phyloP scores from a whole-genome alignment of 2,329 filamentous ascomycete genomes.

The Pseudogymnoascus sp. region DNA sequence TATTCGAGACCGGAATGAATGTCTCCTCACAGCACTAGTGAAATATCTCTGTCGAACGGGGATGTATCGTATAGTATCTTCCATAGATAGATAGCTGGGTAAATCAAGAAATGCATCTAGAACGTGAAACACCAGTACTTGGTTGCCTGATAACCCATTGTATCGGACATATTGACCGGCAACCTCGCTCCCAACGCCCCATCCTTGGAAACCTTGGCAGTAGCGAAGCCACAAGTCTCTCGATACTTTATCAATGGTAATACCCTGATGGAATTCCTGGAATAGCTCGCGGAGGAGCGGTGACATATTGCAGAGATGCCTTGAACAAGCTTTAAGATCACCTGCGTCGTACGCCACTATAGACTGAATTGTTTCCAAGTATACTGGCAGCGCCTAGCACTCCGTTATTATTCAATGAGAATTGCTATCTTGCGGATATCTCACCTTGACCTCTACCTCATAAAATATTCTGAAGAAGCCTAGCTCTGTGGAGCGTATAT shows the following conservation, averaged over 20 bases:
- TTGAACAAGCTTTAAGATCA: too few species aligned
- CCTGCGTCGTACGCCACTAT: too few species aligned
- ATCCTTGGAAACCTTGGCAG: slow-evolving; percentile 32
- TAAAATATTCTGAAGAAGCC: slow-evolving; percentile 28
- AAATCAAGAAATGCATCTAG: slow-evolving; percentile 32
- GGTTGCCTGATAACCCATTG: slow-evolving; percentile 32
- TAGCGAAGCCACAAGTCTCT: slow-evolving; percentile 27
- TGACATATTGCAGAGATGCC: too few species aligned
- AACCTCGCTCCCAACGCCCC: slow-evolving; percentile 28
- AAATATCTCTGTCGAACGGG: too few species aligned
- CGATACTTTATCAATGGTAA: slow-evolving; percentile 26
- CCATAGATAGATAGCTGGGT: slow-evolving; percentile 25
- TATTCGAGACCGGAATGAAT: too few species aligned
- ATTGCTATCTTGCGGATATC: slow-evolving; percentile 12
- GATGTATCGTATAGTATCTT: slow-evolving; percentile 11
- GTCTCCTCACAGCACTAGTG: too few species aligned
- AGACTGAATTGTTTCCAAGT: too few species aligned
- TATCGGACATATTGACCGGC: slow-evolving; percentile 26
- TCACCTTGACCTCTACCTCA: slow-evolving; percentile 22
- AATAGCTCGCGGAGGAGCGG: slow-evolving; percentile 21
- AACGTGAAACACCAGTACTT: slow-evolving; percentile 30
- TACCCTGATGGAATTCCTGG: slow-evolving; percentile 24
- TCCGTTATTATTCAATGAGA: slow-evolving; percentile 18
- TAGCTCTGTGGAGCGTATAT: slow-evolving; percentile 27
- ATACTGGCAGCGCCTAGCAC: too few species aligned